Base-by-base conservation (phyloP, 345 rosid genomes). In the Carallia brachiata region DNA sequence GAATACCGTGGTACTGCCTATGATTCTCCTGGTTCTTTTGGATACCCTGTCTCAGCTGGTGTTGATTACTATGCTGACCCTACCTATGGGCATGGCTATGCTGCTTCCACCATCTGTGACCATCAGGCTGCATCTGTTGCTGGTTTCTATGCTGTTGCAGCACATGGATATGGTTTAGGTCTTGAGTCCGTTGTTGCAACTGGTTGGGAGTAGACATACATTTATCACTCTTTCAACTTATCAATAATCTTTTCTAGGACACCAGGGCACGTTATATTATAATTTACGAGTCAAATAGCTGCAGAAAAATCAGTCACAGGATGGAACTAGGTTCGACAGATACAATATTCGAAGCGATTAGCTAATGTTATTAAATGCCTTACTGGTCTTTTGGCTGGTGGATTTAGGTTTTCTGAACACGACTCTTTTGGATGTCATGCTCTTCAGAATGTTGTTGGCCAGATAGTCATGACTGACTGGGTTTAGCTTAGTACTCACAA, bases 171-270 rank as follows among this genome's bases (percentile, higher is more conserved):
- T 9, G 69, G 53, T 15, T 50, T 4, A 5, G 52, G 71, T 37
- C 52, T 78, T 18, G 79, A 50, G n/a, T 55, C 79, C 0, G 44
- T 82, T 4, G 44, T 67, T 28, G 81, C 83, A 2, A 67, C 63
- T 7, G 84, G 82, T 19, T 86, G 88, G 88, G 86, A 82, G 52
- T 82, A 81, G 73, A 58, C 17, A 18, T 52, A 23, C 15, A 40
- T 16, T 6, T 17, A 18, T 19, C 2, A 16, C 15, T 4, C 13
- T 0, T 52, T 40, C 23, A 31, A 18, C 37, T 1, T 9, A 28
- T 27, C 6, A 27, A 56, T 56, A 56, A 27, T 56, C 2, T 23
- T 56, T 30, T 7, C 15, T 30, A 56, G 13, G 60, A 27, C 17
- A 10, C 17, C 17, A 12, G 16, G 50, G 50, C 50, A 44, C 12